These are phyloP conservation scores for Capsella bursapastoris DNA, from an alignment of 345 rosid species.

Conservation along the genomic window DNA sequence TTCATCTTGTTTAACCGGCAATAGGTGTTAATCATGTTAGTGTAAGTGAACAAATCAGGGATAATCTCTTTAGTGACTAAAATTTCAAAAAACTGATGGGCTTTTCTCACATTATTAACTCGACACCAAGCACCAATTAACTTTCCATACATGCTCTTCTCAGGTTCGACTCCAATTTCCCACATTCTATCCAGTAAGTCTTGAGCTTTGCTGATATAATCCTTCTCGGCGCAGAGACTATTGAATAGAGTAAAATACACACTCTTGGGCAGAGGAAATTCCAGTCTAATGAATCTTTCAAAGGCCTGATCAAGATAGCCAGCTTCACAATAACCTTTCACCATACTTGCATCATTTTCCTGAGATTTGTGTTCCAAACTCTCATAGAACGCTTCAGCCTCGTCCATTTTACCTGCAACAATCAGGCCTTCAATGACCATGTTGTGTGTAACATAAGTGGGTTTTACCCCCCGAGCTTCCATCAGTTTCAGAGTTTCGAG, in stretches of 20 bases:
- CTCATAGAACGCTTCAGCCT: slow-evolving; percentile 60
- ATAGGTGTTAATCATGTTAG: slow-evolving; percentile 63
- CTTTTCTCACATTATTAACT: slow-evolving; percentile 54
- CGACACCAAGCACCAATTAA: slow-evolving; percentile 58
- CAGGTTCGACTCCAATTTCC: slow-evolving; percentile 49
- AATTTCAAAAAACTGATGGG: slow-evolving; percentile 45
- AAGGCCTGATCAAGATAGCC: slow-evolving; percentile 52
- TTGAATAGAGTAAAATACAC: slow-evolving; percentile 57
- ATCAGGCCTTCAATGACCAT: slow-evolving; percentile 75
- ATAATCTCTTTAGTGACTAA: slow-evolving; percentile 44
- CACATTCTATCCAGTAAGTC: slow-evolving; percentile 52
- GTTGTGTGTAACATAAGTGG: slow-evolving; percentile 54
- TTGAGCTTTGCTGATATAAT: slow-evolving; percentile 49
- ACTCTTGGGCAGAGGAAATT: slow-evolving; percentile 46
- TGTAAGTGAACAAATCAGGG: slow-evolving; percentile 64
- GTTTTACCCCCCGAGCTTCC: slow-evolving; percentile 56
- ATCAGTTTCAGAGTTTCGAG: slow-evolving; percentile 46
- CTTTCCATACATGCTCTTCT: slow-evolving; percentile 51
- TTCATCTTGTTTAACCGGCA: slow-evolving; percentile 50
- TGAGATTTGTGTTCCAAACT: slow-evolving; percentile 44
- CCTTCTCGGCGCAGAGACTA: slow-evolving; percentile 51
- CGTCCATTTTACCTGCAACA: slow-evolving; percentile 57
- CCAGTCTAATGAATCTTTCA: slow-evolving; percentile 50
- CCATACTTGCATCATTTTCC: slow-evolving; percentile 53
- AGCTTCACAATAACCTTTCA: slow-evolving; percentile 63